A percentile compares a stretch with the other conserved stretches of the same genome.
These are phyloP conservation scores for Cryptosporidium sp. DNA, from an alignment of 169 alveolate species.

Conservation along the genomic window DNA sequence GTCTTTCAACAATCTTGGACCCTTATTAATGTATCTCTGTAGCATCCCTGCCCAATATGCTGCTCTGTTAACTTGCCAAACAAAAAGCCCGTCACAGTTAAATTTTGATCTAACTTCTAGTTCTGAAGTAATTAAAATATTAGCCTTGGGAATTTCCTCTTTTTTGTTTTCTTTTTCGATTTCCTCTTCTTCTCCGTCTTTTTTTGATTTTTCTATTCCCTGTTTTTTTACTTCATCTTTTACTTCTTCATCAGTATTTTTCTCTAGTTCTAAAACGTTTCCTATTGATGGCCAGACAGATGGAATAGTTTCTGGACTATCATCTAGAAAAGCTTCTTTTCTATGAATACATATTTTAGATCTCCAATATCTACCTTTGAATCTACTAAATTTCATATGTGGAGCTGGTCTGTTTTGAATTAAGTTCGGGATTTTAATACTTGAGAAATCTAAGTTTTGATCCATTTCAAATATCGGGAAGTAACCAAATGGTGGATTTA, in stretches of 20 bases:
- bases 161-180: not conserved
- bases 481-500: slow-evolving; percentile 15
- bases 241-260: not conserved
- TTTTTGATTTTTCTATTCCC: too few species aligned
- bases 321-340: slow-evolving; percentile 5
- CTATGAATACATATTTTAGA: not conserved
- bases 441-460: not conserved
- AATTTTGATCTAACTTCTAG: slow-evolving; percentile 22
- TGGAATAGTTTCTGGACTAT: slow-evolving; percentile 5
- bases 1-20: slow-evolving; percentile 35
- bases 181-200: not conserved
- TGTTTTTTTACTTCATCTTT: too few species aligned
- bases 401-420: slow-evolving; percentile 6
- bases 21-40: slow-evolving; percentile 62
- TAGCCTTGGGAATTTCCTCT: not conserved
- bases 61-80: slow-evolving; percentile 71
- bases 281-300: slow-evolving; percentile 63
- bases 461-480: slow-evolving; percentile 51
- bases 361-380: slow-evolving; percentile 58
- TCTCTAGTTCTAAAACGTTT: not conserved
- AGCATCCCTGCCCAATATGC: slow-evolving; percentile 73
- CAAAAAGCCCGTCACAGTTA: slow-evolving; percentile 44
- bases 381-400: slow-evolving; percentile 39
- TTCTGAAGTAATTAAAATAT: slow-evolving; percentile 36
- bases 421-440: not conserved